Base-by-base conservation (phyloP, 139 green algal genomes). In the Closterium sp. region DNA sequence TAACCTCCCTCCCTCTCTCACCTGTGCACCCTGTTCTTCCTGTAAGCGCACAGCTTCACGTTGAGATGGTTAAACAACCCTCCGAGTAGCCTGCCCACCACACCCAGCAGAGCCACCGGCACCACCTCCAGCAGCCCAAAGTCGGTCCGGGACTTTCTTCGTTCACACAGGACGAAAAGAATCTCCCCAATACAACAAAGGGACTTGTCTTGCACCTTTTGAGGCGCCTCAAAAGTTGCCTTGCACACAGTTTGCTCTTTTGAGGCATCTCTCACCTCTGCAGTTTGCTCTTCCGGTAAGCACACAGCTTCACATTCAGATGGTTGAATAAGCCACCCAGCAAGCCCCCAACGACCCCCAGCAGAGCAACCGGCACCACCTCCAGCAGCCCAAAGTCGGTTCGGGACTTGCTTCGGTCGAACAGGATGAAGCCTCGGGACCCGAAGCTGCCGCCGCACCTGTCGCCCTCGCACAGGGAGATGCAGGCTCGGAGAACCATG, bases 331-430 rank as follows among this genome's bases (percentile, higher is more conserved):
- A 85, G 31, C 89, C 84, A n/a, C 93, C 97, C 17, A 97, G 91
- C 30, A 98, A 87, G 0, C 97, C 97, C 13, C 97, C 97, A 1
- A 97, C 86, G 24, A 98, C 95, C 1, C 97, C 97, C 27, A 98
- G 93, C 86, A 98, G 93, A 87, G 96, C 90, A 90, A 97, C 95
- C 0, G 97, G 97, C 31, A 97, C 62, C 87, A 98, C 93, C 93
- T 98, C 97, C 13, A 96, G 95, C 27, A 94, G 34, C 50, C 91
- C 91, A 31, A 91, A 94, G n/a, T 94, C 92, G 31, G 27, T 93
- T 28, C 32, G 19, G 13, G 73, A n/a, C 21, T 89, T 29, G 30
- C 88, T 90, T 91, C 32, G 32, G 88, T 94, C 89, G 38, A 94
- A 94, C 32, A 94, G 91, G 27, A 94, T 94, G 89, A 94, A 94